Conservation (phyloP, 2,329 filamentous ascomycete species). For the Fusarium scirpi region DNA sequence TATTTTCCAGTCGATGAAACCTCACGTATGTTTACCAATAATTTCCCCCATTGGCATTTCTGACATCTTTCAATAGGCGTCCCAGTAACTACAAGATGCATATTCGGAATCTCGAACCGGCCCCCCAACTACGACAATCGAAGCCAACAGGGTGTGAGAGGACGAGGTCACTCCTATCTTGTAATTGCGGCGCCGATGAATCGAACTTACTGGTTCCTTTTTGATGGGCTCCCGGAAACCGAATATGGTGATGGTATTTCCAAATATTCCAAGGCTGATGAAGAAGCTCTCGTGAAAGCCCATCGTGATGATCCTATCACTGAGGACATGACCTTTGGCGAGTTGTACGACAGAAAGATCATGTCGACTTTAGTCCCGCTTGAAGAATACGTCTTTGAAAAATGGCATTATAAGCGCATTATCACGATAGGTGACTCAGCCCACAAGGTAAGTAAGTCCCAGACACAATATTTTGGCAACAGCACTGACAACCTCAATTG, state of each 20-base stretch:
- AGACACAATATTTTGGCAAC: too few species aligned
- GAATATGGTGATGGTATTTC: background rate
- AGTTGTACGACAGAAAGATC: background rate
- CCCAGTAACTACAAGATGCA: constrained; percentile 1
- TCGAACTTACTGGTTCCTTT: constrained; percentile 9
- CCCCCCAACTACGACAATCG: background rate
- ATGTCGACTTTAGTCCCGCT: background rate
- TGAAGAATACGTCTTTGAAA: constrained; percentile 4
- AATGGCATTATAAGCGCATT: constrained; percentile 3
- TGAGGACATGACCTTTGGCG: background rate
- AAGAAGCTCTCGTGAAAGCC: background rate
- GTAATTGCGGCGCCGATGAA: background rate
- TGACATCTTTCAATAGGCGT: background rate
- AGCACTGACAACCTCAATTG: background rate
- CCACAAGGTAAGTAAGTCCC: background rate
- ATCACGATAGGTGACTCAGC: constrained; percentile 4
- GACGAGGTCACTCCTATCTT: background rate
- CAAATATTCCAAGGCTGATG: background rate
- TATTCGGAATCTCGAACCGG: background rate
- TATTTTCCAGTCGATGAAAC: background rate
- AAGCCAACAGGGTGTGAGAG: background rate
- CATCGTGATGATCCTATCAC: background rate
- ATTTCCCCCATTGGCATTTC: too few species aligned
- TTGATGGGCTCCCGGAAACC: background rate
- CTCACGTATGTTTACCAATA: background rate